Conservation (phyloP, 805 yeast genomes). For the Kodamaea nitidulidarum region DNA sequence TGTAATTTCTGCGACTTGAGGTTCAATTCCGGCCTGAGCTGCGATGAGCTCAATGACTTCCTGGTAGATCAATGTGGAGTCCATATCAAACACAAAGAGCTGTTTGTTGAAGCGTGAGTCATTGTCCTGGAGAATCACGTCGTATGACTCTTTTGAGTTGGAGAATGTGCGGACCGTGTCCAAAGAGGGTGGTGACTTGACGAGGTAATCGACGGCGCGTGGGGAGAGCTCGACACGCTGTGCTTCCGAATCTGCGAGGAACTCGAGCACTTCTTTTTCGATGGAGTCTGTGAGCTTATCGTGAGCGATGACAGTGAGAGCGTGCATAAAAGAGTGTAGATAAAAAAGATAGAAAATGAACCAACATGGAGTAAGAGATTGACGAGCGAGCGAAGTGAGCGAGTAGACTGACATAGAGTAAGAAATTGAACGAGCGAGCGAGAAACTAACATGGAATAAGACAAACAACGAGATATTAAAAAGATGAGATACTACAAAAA, state of each 20-base stretch:
- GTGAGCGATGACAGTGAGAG: constrained; percentile 24
- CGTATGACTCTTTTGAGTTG: constrained; percentile 18
- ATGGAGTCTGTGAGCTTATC: constrained; percentile 3
- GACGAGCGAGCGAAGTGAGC: no score
- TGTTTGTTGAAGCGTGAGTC: constrained; percentile 35
- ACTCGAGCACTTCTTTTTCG: constrained; percentile 9
- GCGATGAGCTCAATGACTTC: constrained; percentile 97
- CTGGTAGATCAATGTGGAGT: constrained; percentile 90
- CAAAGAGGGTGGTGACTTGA: constrained; percentile 1
- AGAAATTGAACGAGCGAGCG: no score
- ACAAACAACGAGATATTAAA: no score
- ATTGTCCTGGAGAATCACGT: constrained; percentile 29
- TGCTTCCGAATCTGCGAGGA: constrained; percentile 20
- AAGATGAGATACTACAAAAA: no score
- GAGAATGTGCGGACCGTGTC: constrained; percentile 7
- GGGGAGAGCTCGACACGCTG: constrained; percentile 19
- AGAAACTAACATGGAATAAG: no score
- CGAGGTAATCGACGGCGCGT: constrained; percentile 35
- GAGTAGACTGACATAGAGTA: no score
- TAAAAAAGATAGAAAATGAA: background rate
- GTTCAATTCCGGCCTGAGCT: constrained; percentile 86
- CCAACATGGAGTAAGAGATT: no score
- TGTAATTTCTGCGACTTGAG: constrained; percentile 82
- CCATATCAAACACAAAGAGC: constrained; percentile 93
- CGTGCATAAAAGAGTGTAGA: background rate